Evolutionary conservation across 2,329 filamentous ascomycete genomes (phyloP).

Genomic region (Knoxdaviesia proteae): DNA sequence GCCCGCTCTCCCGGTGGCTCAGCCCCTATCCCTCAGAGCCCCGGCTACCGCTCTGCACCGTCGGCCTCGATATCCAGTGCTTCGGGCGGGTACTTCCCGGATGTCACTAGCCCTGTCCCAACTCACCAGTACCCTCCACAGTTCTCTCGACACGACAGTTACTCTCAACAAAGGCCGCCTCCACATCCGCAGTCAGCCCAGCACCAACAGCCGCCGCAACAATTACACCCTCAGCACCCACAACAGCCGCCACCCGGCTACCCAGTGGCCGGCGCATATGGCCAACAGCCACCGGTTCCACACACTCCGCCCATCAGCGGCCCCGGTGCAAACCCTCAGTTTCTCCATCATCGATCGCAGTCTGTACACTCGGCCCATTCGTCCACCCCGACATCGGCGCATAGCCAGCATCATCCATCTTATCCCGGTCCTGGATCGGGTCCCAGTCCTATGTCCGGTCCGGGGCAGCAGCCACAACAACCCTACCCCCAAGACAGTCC

Average conservation of each 20-base stretch:
- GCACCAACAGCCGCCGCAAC: constrained; percentile 10
- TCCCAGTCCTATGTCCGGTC: too few species aligned
- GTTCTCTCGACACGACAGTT: background rate
- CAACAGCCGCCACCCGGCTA: constrained; percentile 23
- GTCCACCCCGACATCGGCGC: constrained; percentile 39
- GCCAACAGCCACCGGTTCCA: constrained; percentile 18
- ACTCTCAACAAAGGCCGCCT: constrained; percentile 11
- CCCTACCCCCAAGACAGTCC: constrained; percentile 33
- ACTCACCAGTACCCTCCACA: too few species aligned
- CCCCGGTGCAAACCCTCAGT: constrained; percentile 17
- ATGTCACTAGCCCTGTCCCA: too few species aligned
- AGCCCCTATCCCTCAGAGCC: too few species aligned
- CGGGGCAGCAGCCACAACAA: constrained; percentile 6
- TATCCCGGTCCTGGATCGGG: constrained; percentile 15
- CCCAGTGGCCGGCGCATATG: constrained; percentile 2
- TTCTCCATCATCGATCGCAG: constrained; percentile 26
- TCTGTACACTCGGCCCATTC: constrained; percentile 30
- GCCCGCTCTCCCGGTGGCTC: too few species aligned
- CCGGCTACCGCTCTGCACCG: too few species aligned
- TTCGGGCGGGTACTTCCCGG: background rate
- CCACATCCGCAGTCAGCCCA: constrained; percentile 7
- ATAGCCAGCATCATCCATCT: constrained; percentile 25
- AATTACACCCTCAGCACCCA: constrained; percentile 17
- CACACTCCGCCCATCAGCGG: constrained; percentile 29
- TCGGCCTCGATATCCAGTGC: too few species aligned